These are phyloP conservation scores for Gonapodya prolifera DNA, from an alignment of 192 early-diverging fungal genomes.

Conservation along the genomic window DNA sequence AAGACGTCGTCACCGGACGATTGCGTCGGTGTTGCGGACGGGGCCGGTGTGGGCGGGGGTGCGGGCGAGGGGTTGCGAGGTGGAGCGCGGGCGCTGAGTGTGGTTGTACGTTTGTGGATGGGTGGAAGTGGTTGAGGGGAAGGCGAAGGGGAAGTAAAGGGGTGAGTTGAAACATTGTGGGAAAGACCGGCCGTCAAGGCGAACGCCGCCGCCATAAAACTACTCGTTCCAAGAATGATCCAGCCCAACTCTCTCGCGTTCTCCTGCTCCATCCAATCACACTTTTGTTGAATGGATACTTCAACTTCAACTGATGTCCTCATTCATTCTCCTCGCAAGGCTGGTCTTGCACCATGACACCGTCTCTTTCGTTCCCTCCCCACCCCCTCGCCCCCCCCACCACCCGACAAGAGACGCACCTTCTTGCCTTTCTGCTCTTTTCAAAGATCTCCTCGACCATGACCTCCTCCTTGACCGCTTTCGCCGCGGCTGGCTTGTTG, in stretches of 20 bases:
- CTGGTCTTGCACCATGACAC: too few relatives aligned
- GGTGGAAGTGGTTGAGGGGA: neutral
- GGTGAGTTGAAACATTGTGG: neutral
- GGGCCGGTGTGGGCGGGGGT: conserved; percentile 10
- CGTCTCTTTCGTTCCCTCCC: too few relatives aligned
- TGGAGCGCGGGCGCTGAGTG: neutral
- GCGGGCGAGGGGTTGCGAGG: conserved; percentile 16
- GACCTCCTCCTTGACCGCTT: neutral
- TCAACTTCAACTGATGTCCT: too few relatives aligned
- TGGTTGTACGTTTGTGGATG: neutral
- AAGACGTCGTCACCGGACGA: conserved; percentile 11
- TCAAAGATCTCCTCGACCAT: neutral
- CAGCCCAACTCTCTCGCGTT: too few relatives aligned
- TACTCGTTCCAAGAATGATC: too few relatives aligned
- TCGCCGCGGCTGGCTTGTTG: neutral
- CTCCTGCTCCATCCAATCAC: too few relatives aligned
- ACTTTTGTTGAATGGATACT: too few relatives aligned
- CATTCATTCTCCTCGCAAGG: too few relatives aligned
- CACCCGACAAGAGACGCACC: too few relatives aligned
- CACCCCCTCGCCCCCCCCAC: too few relatives aligned
- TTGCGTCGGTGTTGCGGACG: conserved; percentile 1
- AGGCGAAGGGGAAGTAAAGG: neutral
- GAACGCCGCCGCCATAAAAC: too few relatives aligned
- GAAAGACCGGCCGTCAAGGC: too few relatives aligned
- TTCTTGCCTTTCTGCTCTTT: neutral